Base-by-base conservation (phyloP, 306 rosid genomes). In the Urtica urens region DNA sequence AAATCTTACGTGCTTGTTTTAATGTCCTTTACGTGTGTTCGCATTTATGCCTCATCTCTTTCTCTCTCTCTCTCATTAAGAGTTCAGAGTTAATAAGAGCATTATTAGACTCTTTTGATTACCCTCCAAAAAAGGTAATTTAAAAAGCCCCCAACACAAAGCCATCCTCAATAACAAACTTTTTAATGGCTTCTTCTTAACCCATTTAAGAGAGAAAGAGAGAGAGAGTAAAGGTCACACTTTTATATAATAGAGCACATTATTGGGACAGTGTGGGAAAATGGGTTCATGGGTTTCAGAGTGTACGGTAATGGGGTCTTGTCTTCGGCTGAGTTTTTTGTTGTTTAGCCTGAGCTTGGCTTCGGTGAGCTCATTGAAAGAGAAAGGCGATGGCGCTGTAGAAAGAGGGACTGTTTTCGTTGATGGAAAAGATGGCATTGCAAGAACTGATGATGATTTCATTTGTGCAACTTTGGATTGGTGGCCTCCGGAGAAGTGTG, bases 401-500 rank as follows among this genome's bases (percentile, higher is more conserved):
- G 58, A 26, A 16, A 70, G 62, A 66, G 95, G 87, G 34, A 51
- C 59, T 27, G 68, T 84, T 60, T 43, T 48, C 1, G 49, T 90
- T 22, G 69, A 79, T 56, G 94, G 85, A 20, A 69, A 71, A 74
- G 49, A 40, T 30, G 10, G 55, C 42, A 75, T 85, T 66, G 99
- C 76, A 45, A 73, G 21, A 35, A 81, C 73, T 41, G 95, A 90
- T 63, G 69, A 70, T 12, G 99, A 85, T 75, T 90, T 79, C 56
- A 57, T 85, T 4, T 90, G 99, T 67, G 95, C 99, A 9, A 85
- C 99, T 26, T 18, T 90, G 42, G 99, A 90, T 69, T 90, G 99
- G 99, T 90, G 99, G 99, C 99, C 99, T 38, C 94, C 94, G 54
- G 83, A 81, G 85, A 90, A 90, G 75, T 90, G 99, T 22, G 99